Conservation (phyloP, 2,329 filamentous ascomycete species). For the Sclerotiophoma versabilis region DNA sequence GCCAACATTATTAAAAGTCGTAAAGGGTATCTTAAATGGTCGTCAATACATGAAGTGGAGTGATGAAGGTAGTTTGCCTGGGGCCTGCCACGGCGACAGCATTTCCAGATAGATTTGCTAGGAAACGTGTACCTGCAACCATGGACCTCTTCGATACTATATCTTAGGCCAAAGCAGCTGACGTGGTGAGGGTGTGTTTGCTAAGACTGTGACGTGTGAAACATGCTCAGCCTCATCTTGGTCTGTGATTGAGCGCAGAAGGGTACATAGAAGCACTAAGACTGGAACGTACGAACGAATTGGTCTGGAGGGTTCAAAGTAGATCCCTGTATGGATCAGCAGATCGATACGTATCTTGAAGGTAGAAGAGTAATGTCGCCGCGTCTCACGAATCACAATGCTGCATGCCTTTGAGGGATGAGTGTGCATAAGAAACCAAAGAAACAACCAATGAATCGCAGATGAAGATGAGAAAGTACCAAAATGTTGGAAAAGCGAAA, state of each 20-base stretch:
- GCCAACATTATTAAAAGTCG: constrained; percentile 35
- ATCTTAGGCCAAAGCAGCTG: constrained; percentile 11
- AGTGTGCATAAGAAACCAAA: background rate
- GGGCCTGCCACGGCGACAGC: constrained; percentile 22
- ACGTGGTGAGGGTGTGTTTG: background rate
- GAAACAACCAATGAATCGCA: background rate
- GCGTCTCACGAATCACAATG: background rate
- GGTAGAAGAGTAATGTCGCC: background rate
- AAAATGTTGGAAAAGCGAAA: background rate
- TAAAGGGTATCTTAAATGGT: constrained; percentile 21
- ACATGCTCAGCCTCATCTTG: constrained; percentile 33
- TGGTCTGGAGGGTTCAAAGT: too few relatives aligned
- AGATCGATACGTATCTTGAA: background rate
- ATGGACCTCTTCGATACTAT: constrained; percentile 15
- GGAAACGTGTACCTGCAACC: constrained; percentile 2
- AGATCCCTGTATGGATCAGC: too few relatives aligned
- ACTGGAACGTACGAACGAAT: background rate
- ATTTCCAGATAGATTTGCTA: constrained; percentile 1
- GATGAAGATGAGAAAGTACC: background rate
- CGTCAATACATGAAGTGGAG: constrained; percentile 16
- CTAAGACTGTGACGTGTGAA: constrained; percentile 24
- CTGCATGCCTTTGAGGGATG: background rate
- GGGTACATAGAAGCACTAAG: background rate
- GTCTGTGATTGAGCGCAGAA: background rate
- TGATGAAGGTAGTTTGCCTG: background rate